phyloP scores from a whole-genome alignment of 208 protist genomes.

The Acanthamoeba lenticulata region DNA sequence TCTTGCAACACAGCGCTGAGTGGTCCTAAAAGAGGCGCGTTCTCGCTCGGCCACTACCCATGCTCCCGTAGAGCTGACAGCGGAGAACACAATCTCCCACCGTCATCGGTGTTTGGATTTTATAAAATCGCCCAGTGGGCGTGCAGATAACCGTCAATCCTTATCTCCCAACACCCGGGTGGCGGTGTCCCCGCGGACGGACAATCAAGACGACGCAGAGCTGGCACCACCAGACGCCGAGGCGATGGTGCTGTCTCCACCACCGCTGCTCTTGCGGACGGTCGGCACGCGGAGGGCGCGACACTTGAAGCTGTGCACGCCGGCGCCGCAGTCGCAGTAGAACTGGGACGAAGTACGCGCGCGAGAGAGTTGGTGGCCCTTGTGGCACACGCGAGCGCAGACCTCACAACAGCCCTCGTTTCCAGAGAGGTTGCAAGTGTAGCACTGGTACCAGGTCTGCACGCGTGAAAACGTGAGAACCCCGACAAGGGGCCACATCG shows the following conservation, averaged over 20 bases:
- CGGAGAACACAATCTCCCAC: too few species aligned
- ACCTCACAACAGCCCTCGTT: constrained; percentile 85
- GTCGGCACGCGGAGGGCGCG: constrained; percentile 1
- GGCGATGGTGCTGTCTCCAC: neutral
- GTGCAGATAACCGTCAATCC: too few species aligned
- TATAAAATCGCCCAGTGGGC: too few species aligned
- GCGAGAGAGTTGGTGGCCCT: constrained; percentile 20
- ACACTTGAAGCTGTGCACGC: constrained; percentile 47
- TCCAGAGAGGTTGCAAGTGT: constrained; percentile 83
- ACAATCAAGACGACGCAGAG: too few species aligned
- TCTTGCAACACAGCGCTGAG: too few species aligned
- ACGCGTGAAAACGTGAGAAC: neutral
- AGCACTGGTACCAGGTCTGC: constrained; percentile 89
- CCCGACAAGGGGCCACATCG: neutral
- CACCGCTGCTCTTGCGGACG: neutral
- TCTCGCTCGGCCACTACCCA: too few species aligned
- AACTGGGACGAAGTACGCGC: neutral
- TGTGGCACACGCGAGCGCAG: constrained; percentile 84
- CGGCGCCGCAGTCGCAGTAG: constrained; percentile 36
- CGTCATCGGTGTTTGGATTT: too few species aligned
- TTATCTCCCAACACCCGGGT: too few species aligned
- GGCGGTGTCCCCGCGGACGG: too few species aligned
- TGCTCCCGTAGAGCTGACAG: too few species aligned
- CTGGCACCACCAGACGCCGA: too few species aligned
- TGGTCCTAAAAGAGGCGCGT: too few species aligned